Evolutionary conservation across 2,329 filamentous ascomycete genomes (phyloP), one percentile per base, ranked within the genome.

Genomic region (Aspergillus fructus): DNA sequence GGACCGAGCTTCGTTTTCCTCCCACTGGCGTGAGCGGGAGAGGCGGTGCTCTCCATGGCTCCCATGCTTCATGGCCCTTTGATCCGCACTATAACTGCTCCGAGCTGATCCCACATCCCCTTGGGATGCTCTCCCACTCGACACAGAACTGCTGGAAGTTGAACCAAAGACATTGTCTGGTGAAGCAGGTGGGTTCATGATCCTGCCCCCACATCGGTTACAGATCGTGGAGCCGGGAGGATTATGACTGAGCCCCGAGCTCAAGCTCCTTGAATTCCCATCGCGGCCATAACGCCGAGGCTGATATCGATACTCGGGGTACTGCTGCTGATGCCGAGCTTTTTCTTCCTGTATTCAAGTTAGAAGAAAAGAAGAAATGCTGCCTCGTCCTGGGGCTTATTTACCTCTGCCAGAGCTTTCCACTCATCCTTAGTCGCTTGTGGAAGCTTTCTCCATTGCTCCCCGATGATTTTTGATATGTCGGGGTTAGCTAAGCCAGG

Each of bases 401-500:
- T 64, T 76, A 88, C 90, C 77, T 96, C 91, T 59, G 94, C 94
- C 56, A 96, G 83, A 59, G 83, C 83, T 74, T 94, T 96, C 94
- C 94, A 99, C 72, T 88, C 84, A 62, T 87, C 85, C 76, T 96
- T 96, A 56, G 87, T 82, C 53, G 89, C 85, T 23, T 88, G 83
- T 4, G 86, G 77, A 69, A 96, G 87, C 55, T 86, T 83, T 68
- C 89, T 87, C 94, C 94, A 99, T 83, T 93, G 89, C 72, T 91
- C 86, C 52, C 93, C 93, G 65, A 97, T 96, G 66, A 97, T 96
- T 76, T 97, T 97, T 63, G 93, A 97, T 66, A 97, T 96, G 52
- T 97, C 91, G 3, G 93, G 93, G 75, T 97, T 97, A 46, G 93
- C 88, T 63, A 97, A 85, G 45, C 91, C 90, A n/a, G 93, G 93